Evolutionary conservation across 805 yeast species (phyloP).

Genomic region (Pichia eremophila): DNA sequence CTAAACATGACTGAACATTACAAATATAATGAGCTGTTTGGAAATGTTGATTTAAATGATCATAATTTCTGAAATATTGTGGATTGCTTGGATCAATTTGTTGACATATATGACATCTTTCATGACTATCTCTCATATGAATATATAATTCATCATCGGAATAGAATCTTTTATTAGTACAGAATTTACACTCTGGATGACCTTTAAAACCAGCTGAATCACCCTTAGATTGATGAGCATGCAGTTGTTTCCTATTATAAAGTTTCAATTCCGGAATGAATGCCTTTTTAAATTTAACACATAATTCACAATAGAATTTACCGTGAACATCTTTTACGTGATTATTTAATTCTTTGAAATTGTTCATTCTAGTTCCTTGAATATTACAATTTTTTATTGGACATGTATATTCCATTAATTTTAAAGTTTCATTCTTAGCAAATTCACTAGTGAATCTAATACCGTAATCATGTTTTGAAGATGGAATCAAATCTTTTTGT

Average conservation of each 20-base stretch:
- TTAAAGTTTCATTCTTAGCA: constrained; percentile 40
- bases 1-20: constrained; percentile 67
- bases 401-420: constrained; percentile 49
- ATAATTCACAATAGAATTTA: constrained; percentile 59
- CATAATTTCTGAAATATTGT: constrained; percentile 71
- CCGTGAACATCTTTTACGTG: constrained; percentile 63
- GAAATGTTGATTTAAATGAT: constrained; percentile 68
- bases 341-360: constrained; percentile 48
- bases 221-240: constrained; percentile 63
- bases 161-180: constrained; percentile 66
- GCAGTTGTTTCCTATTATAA: constrained; percentile 52
- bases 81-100: constrained; percentile 51
- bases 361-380: constrained; percentile 25
- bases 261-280: constrained; percentile 64
- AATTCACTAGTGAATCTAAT: constrained; percentile 49
- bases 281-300: constrained; percentile 67
- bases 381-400: constrained; percentile 26
- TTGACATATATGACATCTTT: constrained; percentile 85
- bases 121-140: constrained; percentile 80
- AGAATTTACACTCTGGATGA: constrained; percentile 82
- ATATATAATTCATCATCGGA: constrained; percentile 77
- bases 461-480: constrained; percentile 35
- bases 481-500: constrained; percentile 1
- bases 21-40: constrained; percentile 67
- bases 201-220: constrained; percentile 76